Base-by-base conservation (phyloP, 2,329 filamentous ascomycete species). In the Microcyclosporella mali region DNA sequence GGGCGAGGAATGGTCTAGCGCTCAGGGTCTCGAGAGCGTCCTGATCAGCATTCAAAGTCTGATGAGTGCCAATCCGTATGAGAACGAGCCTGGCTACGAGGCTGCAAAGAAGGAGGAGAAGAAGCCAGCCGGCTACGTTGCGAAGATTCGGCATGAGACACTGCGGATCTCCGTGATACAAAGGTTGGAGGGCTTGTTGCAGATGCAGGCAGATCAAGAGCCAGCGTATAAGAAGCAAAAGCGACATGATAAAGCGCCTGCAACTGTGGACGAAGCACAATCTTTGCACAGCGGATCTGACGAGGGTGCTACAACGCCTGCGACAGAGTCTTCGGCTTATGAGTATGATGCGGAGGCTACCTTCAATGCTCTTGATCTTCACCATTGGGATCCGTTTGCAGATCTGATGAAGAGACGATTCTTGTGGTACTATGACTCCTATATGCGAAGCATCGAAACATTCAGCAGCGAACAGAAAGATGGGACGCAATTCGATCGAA, bases 1-100 rank as follows among this genome's bases (percentile, higher is more conserved):
- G 12, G 88, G 89, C 42, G 92, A 97, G 65, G 82, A 95, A 63
- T 98, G 92, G 92, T 95, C 89, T 12, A 88, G 89, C 12, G 92
- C 90, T 1, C 92, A 97, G 64, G 90, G 92, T 6, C 73, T 98
- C 1, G 92, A 97, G 64, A 97, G 90, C 1, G 87, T 97, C 37
- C 67, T 98, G 36, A 79, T 97, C 40, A 97, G 90, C 4, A 95
- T 98, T 44, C 92, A 98, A 66, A 95, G 89, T 63, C 72, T 98
- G 33, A 89, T 98, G 84, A 95, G 88, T 1, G 70, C 79, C 19
- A 95, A 95, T 56, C 92, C 90, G 0, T 95, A 94, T 65, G 50
- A 53, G 14, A 44, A 44, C 31, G 41, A 44, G 63, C 92, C 92
- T 1, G 92, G 92, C 4, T 95, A 87, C 56, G 90, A 97, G 62